A percentile compares a stretch with the other conserved stretches of the same genome.
Conservation (phyloP, 192 early-diverging fungal genomes). For the Backusella tuberculispora region DNA sequence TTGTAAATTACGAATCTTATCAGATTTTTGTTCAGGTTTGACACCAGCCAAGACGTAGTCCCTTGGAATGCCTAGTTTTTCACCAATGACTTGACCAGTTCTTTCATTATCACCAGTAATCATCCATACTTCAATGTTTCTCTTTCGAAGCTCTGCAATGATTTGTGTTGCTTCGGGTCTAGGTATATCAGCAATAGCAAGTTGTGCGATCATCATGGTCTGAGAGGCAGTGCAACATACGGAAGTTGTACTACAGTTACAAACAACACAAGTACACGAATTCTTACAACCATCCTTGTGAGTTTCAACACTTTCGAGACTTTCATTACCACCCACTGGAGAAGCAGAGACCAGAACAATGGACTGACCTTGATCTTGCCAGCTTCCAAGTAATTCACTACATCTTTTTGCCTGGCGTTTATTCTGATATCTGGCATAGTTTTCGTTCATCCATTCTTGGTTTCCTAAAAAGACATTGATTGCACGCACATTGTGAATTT, state of each 20-base stretch:
- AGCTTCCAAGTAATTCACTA: conserved; percentile 39
- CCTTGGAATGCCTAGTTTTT: conserved; percentile 65
- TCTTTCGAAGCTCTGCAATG: conserved; percentile 48
- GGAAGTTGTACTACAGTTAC: conserved; percentile 28
- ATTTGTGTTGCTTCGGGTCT: conserved; percentile 61
- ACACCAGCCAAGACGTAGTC: conserved; percentile 63
- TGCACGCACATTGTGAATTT: conserved; percentile 40
- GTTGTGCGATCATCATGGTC: conserved; percentile 54
- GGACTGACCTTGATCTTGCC: conserved; percentile 63
- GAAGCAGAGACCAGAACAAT: conserved; percentile 58
- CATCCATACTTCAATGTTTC: conserved; percentile 76
- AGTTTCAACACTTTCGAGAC: not conserved
- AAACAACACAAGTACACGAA: conserved; percentile 43
- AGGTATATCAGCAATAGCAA: conserved; percentile 58
- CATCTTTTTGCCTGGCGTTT: conserved; percentile 21
- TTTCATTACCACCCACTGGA: conserved; percentile 28
- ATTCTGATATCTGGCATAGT: conserved; percentile 44
- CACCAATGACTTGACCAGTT: conserved; percentile 66
- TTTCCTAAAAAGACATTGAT: conserved; percentile 64
- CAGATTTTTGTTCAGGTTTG: conserved; percentile 74
- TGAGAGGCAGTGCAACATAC: conserved; percentile 35
- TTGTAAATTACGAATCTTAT: conserved; percentile 62
- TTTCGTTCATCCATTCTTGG: conserved; percentile 66
- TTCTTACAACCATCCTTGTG: conserved; percentile 28
- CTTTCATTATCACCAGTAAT: conserved; percentile 74